Base-by-base conservation (phyloP, 441 rosid genomes). In the Erysimum pusillum region DNA sequence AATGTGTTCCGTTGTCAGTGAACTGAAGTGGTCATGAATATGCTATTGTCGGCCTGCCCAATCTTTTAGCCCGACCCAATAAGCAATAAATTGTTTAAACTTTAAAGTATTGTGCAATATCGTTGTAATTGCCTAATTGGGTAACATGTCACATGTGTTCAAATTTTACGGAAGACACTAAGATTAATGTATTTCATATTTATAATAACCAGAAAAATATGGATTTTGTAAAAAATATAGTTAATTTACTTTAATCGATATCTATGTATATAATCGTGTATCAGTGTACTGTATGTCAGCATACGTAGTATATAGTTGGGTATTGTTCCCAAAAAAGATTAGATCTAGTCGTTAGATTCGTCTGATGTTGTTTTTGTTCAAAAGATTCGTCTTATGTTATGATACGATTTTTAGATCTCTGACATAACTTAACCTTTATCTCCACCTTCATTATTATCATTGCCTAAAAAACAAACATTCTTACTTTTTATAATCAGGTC, bases 391-490 rank as follows among this genome's bases (percentile, higher is more conserved):
- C 59, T 17, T 35, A 18, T 20, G 60, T 51, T 35, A 36, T 66
- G 59, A 35, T 66, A 48, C 17, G 46, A 67, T n/a, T 51, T 12
- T 13, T 8, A 20, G 71, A 67, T 67, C 36, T 67, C 60, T 51
- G 71, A 35, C 71, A 67, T 34, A 36, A 49, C 57, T 6, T 32
- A 22, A 22, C 25, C 25, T 22, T 22, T 22, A 22, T 11, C 32
- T 3, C 6, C n/a, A 5, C 3, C n/a, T 20, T 64, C 9, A 31
- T 63, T n/a, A 9, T 45, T 45, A 45, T 63, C 53, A 63, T 20
- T 63, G 68, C 22, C n/a, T 45, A 31, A 5, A 35, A 58, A 49
- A 31, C n/a, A 57, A 63, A 45, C 69, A 64, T 45, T 64, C 69
- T 64, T 22, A 2, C 35, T 45, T 5, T 28, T n/a, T 44, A 8